A percentile compares a stretch with the other conserved stretches of the same genome.
Conservation (phyloP, 352 stramenopile species). For the Pythium plurisporium region DNA sequence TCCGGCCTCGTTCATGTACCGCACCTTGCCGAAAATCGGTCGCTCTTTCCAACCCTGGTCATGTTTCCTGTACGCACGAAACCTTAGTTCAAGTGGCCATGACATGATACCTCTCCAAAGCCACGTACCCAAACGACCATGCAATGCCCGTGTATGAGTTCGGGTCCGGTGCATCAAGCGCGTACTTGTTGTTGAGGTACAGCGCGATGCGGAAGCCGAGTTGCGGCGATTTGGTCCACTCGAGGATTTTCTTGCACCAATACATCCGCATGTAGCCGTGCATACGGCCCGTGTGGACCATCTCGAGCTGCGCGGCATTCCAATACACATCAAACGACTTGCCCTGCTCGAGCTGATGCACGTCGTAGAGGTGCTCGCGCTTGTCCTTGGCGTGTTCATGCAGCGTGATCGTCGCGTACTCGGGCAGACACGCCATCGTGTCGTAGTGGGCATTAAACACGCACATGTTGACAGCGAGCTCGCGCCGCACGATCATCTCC, state of each 20-base stretch:
- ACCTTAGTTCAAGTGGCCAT: neutral
- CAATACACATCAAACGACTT: conserved; percentile 96
- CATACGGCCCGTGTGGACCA: conserved; percentile 92
- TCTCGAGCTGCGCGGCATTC: conserved; percentile 97
- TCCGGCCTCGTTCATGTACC: conserved; percentile 98
- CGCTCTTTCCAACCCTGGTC: conserved; percentile 97
- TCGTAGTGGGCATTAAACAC: conserved; percentile 97
- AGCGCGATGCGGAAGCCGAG: conserved; percentile 91
- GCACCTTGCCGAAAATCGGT: conserved; percentile 98
- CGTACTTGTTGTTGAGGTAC: conserved; percentile 98
- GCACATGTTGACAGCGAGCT: conserved; percentile 97
- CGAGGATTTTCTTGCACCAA: conserved; percentile 99
- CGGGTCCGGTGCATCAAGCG: conserved; percentile 94
- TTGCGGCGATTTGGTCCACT: conserved; percentile 93
- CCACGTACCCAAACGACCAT: conserved; percentile 64
- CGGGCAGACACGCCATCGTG: conserved; percentile 78
- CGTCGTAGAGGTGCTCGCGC: conserved; percentile 90
- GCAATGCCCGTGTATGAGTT: conserved; percentile 90
- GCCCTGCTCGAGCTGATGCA: conserved; percentile 89
- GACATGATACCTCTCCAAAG: neutral
- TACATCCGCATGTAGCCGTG: conserved; percentile 97
- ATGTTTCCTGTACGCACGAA: conserved; percentile 76
- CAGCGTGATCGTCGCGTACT: conserved; percentile 93
- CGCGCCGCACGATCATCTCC: conserved; percentile 95
- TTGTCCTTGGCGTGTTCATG: conserved; percentile 82